Percentiles rank a stretch among this genome's conserved stretches.
phyloP scores from a whole-genome alignment of 129 eudicot genomes.

The Centrapalus pauciflorus region DNA sequence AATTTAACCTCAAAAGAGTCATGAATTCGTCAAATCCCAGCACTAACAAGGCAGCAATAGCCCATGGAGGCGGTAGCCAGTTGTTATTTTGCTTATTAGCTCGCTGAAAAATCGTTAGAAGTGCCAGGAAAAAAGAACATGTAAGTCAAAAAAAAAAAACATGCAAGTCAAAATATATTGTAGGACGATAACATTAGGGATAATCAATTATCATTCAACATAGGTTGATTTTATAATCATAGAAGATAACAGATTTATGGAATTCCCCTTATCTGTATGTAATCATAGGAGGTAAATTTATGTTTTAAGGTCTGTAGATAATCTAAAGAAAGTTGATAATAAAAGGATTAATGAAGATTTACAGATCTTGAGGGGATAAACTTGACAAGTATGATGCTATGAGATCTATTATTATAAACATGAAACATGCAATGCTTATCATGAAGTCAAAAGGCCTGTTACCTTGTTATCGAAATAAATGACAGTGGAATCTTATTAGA shows the following conservation, averaged over 20 bases:
- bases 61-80: conserved; percentile 96
- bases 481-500: too few species aligned
- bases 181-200: background rate
- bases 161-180: background rate
- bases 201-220: background rate
- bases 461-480: too few species aligned
- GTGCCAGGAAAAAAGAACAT: background rate
- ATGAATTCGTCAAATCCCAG: conserved; percentile 80
- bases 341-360: too few species aligned
- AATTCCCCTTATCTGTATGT: too few species aligned
- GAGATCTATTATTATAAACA: too few species aligned
- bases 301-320: too few species aligned
- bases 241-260: background rate
- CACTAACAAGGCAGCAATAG: conserved; percentile 60
- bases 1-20: conserved; percentile 64
- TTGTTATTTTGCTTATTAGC: conserved; percentile 60
- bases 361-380: too few species aligned
- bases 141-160: background rate
- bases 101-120: conserved; percentile 47
- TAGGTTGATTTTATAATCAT: background rate
- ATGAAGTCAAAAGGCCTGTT: too few species aligned
- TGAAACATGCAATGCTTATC: too few species aligned
- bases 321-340: too few species aligned
- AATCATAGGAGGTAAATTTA: too few species aligned
- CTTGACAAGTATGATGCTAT: too few species aligned